Percentiles rank a stretch among this genome's conserved stretches.
Conservation (phyloP, 2,329 filamentous ascomycete species). For the Fusarium nelsonii region DNA sequence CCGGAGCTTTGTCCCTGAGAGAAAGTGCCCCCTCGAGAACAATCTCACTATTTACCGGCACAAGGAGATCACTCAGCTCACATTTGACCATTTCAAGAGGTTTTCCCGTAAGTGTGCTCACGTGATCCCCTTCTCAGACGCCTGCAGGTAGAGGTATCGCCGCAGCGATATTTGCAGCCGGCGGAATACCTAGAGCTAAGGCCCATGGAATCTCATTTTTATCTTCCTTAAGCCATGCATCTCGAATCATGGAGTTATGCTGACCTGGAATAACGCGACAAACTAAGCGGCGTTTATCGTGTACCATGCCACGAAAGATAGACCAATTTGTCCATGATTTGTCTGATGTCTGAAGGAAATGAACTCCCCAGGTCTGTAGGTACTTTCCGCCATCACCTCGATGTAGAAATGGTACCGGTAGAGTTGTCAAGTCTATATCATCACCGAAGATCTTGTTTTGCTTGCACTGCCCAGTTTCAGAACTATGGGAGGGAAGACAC, state of each 20-base stretch:
- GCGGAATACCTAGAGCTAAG: constrained; percentile 62
- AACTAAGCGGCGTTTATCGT: constrained; percentile 56
- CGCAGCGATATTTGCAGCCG: constrained; percentile 59
- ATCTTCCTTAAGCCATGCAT: constrained; percentile 60
- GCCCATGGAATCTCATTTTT: constrained; percentile 61
- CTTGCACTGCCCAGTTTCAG: constrained; percentile 21
- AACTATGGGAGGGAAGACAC: constrained; percentile 52
- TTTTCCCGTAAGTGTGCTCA: neutral
- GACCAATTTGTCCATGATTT: constrained; percentile 63
- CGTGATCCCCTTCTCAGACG: constrained; percentile 1
- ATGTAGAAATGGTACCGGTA: constrained; percentile 59
- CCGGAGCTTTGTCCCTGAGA: constrained; percentile 1
- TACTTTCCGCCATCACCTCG: constrained; percentile 62
- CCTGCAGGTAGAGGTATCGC: constrained; percentile 1
- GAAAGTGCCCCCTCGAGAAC: constrained; percentile 4
- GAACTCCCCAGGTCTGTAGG: constrained; percentile 64
- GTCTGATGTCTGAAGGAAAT: constrained; percentile 60
- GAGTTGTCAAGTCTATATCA: constrained; percentile 48
- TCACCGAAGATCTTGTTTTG: constrained; percentile 15
- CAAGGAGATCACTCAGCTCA: neutral
- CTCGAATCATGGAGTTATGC: constrained; percentile 60
- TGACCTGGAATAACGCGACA: constrained; percentile 60
- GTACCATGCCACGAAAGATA: constrained; percentile 61
- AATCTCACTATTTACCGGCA: neutral
- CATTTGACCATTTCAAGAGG: constrained; percentile 2